A percentile compares a stretch with the other conserved stretches of the same genome.
phyloP scores from a whole-genome alignment of 805 yeast species.

The Candida pseudoglaebosa region DNA sequence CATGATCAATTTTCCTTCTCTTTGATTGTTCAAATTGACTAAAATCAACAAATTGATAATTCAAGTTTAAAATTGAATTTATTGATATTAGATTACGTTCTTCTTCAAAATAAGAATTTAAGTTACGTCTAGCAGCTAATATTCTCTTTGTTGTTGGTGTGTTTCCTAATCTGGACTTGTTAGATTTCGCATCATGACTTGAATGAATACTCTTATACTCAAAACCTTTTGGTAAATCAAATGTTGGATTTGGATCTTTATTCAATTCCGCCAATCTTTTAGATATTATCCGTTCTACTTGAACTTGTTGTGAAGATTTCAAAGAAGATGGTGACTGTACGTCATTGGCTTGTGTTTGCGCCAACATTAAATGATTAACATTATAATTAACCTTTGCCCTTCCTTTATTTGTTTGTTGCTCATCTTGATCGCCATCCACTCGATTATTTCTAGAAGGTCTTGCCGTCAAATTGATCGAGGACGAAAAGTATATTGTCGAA shows the following conservation, averaged over 20 bases:
- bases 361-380: slow-evolving; percentile 39
- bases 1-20: slow-evolving; percentile 13
- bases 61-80: slow-evolving; percentile 37
- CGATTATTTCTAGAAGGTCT: slow-evolving; percentile 21
- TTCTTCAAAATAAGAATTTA: slow-evolving; percentile 43
- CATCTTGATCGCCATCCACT: slow-evolving; percentile 10
- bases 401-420: slow-evolving; percentile 19
- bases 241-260: slow-evolving; percentile 28
- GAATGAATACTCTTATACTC: slow-evolving; percentile 30
- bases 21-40: slow-evolving; percentile 13
- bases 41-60: slow-evolving; percentile 39
- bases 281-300: slow-evolving; percentile 35
- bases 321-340: slow-evolving; percentile 28
- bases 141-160: slow-evolving; percentile 43
- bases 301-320: slow-evolving; percentile 40
- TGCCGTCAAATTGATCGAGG: slow-evolving; percentile 40
- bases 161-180: slow-evolving; percentile 32
- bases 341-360: slow-evolving; percentile 32
- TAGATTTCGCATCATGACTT: slow-evolving; percentile 16
- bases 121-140: slow-evolving; percentile 38
- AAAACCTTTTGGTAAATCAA: slow-evolving; percentile 41
- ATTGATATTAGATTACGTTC: slow-evolving; percentile 41
- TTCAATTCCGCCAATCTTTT: slow-evolving; percentile 34
- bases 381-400: slow-evolving; percentile 44
- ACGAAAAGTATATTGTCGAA: slow-evolving; percentile 38